Base-by-base conservation (phyloP, 1,284 basidiomycete genomes). In the Flammula alnicola region DNA sequence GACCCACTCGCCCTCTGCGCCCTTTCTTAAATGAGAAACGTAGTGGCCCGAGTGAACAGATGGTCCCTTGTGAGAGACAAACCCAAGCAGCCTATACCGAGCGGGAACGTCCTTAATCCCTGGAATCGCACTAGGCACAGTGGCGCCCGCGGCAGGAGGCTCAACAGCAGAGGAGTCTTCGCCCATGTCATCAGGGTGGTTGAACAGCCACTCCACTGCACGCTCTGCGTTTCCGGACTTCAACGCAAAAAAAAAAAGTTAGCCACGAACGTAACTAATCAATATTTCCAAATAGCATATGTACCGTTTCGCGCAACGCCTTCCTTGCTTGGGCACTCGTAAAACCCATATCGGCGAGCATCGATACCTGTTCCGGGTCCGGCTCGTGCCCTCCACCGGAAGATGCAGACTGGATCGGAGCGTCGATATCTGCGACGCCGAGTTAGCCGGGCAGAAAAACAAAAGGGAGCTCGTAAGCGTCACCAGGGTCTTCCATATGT, bases 181-280 rank as follows among this genome's bases (percentile, higher is more conserved):
- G 16, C 93, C 94, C 1, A 69, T 77, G 59, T 98, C 95, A 49
- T 93, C 93, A 0, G 95, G 90, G 63, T 99, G 91, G 54, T 83
- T 93, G 72, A 99, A 98, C n/a, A 98, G 73, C 96, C 96, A 99
- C 57, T 97, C 95, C 3, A 98, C 85, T 0, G 96, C 95, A 19
- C 89, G 81, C 60, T 96, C 95, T 0, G 84, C 69, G 61, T 93
- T 82, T 14, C 86, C 86, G 35, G 74, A 76, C 88, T 95, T n/a
- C n/a, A n/a, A n/a, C n/a, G n/a, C n/a, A n/a, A n/a, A n/a, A n/a
- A n/a, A n/a, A n/a, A n/a, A n/a, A n/a, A n/a, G n/a, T n/a, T n/a
- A n/a, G n/a, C n/a, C n/a, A n/a, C n/a, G n/a, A n/a, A n/a, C n/a
- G n/a, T 20, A 30, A 45, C 23, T 14, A 11, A 8, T 26, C 29